phyloP scores from a whole-genome alignment of 768 basidiomycete genomes.

The Mycena polygramma region DNA sequence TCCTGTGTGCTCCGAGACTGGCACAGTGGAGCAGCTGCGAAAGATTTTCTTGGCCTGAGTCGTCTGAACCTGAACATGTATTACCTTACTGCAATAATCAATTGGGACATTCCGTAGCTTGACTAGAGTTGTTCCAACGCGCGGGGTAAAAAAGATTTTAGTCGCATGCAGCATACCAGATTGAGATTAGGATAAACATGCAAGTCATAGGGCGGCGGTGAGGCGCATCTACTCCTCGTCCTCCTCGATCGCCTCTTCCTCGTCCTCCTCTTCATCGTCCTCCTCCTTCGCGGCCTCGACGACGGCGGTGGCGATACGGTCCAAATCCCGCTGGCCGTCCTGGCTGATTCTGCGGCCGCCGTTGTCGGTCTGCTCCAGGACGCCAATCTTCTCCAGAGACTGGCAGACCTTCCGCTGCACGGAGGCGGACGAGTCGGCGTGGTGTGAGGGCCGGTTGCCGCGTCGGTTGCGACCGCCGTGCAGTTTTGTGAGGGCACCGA shows the following conservation, averaged over 20 bases:
- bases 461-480: constrained; percentile 97
- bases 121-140: too few relatives aligned
- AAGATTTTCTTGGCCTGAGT: constrained; percentile 34
- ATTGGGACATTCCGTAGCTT: too few relatives aligned
- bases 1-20: constrained; percentile 29
- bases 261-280: constrained; percentile 81
- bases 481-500: constrained; percentile 94
- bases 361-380: constrained; percentile 92
- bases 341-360: constrained; percentile 97
- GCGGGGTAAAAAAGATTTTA: constrained; percentile 43
- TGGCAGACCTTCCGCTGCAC: constrained; percentile 98
- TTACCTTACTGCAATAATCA: too few relatives aligned
- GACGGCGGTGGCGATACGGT: constrained; percentile 92
- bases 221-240: constrained; percentile 65
- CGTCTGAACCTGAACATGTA: too few relatives aligned
- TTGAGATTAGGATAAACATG: constrained; percentile 53
- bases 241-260: constrained; percentile 72
- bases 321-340: constrained; percentile 96
- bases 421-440: constrained; percentile 85
- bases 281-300: constrained; percentile 83
- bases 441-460: constrained; percentile 97
- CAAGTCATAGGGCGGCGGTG: constrained; percentile 49
- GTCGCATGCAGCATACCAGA: constrained; percentile 58
- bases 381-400: constrained; percentile 98
- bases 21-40: constrained; percentile 21